Conservation (phyloP, 192 early-diverging fungal species). For the Pecoramyces ruminantium region DNA sequence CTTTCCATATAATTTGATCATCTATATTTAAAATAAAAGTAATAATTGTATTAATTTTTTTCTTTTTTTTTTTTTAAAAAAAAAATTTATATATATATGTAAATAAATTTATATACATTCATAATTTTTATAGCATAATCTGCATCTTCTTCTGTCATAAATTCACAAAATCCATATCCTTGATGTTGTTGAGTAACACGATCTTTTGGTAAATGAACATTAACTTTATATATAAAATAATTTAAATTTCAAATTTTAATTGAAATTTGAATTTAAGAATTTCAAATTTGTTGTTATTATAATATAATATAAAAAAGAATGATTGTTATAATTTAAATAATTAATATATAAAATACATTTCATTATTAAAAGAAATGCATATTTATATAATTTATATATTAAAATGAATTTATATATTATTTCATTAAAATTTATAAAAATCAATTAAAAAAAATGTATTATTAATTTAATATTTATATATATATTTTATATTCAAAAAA, state of each 20-base stretch:
- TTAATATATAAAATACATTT: too few relatives aligned
- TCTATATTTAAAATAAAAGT: too few relatives aligned
- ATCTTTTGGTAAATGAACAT: constrained; percentile 95
- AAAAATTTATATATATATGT: too few relatives aligned
- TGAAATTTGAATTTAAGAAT: background rate
- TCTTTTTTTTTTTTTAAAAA: too few relatives aligned
- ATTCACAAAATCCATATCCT: constrained; percentile 94
- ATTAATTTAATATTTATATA: background rate
- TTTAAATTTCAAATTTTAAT: background rate
- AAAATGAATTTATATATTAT: too few relatives aligned
- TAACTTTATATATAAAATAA: constrained; percentile 25
- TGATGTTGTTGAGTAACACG: constrained; percentile 83
- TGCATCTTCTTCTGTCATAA: constrained; percentile 80
- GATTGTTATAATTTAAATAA: too few relatives aligned
- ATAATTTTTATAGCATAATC: constrained; percentile 93
- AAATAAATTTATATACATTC: constrained; percentile 38
- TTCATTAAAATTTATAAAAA: too few relatives aligned
- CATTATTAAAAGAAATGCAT: too few relatives aligned
- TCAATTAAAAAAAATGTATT: background rate
- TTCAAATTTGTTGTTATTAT: too few relatives aligned
- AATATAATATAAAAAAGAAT: too few relatives aligned
- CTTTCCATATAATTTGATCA: constrained; percentile 87
- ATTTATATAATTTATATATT: too few relatives aligned
- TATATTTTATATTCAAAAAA: background rate
- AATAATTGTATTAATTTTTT: too few relatives aligned